Evolutionary conservation across 768 basidiomycete species (phyloP), one percentile per base, ranked within the genome.

Genomic region (Lyophyllum shimeji): DNA sequence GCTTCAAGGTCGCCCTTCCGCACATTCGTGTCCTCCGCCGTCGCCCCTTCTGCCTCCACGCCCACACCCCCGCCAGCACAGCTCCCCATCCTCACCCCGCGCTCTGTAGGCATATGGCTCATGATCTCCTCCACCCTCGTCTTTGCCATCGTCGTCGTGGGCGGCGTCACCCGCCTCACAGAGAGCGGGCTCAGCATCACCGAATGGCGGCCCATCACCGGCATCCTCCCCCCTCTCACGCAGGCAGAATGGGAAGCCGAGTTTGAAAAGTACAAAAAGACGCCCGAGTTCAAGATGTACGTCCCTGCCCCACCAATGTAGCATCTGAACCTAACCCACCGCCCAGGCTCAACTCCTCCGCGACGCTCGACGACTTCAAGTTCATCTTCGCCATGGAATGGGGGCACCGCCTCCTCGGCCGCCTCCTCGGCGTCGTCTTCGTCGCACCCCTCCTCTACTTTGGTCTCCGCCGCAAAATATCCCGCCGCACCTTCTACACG

Each of bases 311-410:
- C 4, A 29, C 4, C 29, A 29, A 9, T 29, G 5, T 29, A 29
- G 9, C 9, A 5, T 29, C 29, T 29, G 9, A n/a, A n/a, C n/a
- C n/a, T 50, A 47, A 52, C 27, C 43, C 46, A 44, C 23, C 46
- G 15, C 40, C 7, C 66, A 98, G 95, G 66, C 74, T 95, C 59
- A 99, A 99, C 69, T 88, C 92, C 57, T 84, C 87, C 9, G 95
- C 97, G 53, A 84, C 86, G 27, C 73, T 98, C 53, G 79, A 86
- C 25, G 90, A 98, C 65, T 99, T 99, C 78, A 98, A 99, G 71
- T 82, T 82, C 58, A 98, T 99, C 56, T 99, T 95, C 72, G 90
- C 89, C 74, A 95, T 95, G 96, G 97, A 99, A 80, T 99, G 95
- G 93, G 83, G 84, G 5, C 97, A 99, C 72, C 90, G 97, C 42